phyloP scores from a whole-genome alignment of 805 yeast species.

The Starmerella khaoyaiensis region DNA sequence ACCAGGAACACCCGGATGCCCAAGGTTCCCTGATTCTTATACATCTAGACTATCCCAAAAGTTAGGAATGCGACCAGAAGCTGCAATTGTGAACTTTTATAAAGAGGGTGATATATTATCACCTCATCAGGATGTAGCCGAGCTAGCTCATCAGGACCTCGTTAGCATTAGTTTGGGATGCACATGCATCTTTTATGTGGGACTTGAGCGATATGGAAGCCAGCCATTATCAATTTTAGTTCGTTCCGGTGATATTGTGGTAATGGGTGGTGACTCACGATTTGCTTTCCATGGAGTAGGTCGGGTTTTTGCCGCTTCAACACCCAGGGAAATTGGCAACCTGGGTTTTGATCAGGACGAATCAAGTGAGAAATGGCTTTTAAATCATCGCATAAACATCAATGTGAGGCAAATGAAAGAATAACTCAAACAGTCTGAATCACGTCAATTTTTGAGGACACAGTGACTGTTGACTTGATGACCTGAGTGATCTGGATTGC shows the following conservation, averaged over 20 bases:
- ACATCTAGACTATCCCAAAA: constrained; percentile 18
- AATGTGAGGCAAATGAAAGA: constrained; percentile 32
- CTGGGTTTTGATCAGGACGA: constrained; percentile 13
- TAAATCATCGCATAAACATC: constrained; percentile 29
- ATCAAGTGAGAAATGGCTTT: constrained; percentile 26
- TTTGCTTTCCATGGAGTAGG: constrained; percentile 35
- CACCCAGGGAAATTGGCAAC: constrained; percentile 24
- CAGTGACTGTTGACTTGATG: background rate
- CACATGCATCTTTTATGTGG: constrained; percentile 30
- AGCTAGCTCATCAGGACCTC: constrained; percentile 27
- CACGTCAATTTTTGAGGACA: background rate
- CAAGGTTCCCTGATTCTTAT: constrained; percentile 25
- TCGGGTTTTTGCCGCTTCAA: constrained; percentile 27
- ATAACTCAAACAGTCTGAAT: background rate
- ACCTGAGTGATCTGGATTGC: background rate
- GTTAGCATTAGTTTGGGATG: constrained; percentile 32
- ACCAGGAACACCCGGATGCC: constrained; percentile 25
- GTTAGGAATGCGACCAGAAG: constrained; percentile 28
- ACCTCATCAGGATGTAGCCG: constrained; percentile 36
- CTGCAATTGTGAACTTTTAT: constrained; percentile 34
- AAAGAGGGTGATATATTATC: constrained; percentile 33
- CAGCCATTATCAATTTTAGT: constrained; percentile 29
- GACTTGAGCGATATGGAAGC: constrained; percentile 15
- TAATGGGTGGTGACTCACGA: constrained; percentile 33
- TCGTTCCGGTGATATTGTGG: constrained; percentile 31